Evolutionary conservation across 192 early-diverging fungal species (phyloP), one percentile per base, ranked within the genome.

Genomic region (Podila epigama): DNA sequence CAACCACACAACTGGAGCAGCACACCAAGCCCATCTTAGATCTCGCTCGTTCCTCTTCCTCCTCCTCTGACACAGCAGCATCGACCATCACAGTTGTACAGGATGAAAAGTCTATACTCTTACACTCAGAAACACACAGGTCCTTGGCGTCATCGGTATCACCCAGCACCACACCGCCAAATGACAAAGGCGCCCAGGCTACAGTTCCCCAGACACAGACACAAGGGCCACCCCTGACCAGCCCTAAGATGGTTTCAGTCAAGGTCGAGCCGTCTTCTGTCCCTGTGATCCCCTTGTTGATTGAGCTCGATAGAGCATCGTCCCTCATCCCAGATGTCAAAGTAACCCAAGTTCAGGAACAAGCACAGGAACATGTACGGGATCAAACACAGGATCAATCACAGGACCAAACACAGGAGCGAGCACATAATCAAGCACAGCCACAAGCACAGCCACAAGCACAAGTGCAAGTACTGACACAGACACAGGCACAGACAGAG

Each of bases 111-210:
- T 66, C 70, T 8, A 52, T 50, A 1, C 41, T 73, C 6, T 44
- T 62, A 4, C 58, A 60, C 9, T 39, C 65, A 8, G 71, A 75
- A 36, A 64, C 66, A 9, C 68, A 56, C 27, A 64, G 66, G 16
- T 59, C 61, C 10, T 58, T 68, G 41, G 59, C 65, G 5, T 33
- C 60, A 13, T 35, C 28, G 20, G 22, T 63, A 9, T 52, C 61
- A 3, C 34, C 35, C 10, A 11, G 51, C 16, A 28, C 50, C 4
- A 36, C 25, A 22, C 50, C 61, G 12, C 31, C 57, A 5, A 48
- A 48, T 7, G 20, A 18, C 15, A 15, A 6, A 25, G n/a, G n/a
- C n/a, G 25, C 20, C 44, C 44, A 48, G 15, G 5, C 44, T 5
- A 48, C n/a, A 22, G n/a, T 48, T 48, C 2, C 25, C 44, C 25